Evolutionary conservation across 192 early-diverging fungal species (phyloP).

Genomic region (Coemansia sp.): DNA sequence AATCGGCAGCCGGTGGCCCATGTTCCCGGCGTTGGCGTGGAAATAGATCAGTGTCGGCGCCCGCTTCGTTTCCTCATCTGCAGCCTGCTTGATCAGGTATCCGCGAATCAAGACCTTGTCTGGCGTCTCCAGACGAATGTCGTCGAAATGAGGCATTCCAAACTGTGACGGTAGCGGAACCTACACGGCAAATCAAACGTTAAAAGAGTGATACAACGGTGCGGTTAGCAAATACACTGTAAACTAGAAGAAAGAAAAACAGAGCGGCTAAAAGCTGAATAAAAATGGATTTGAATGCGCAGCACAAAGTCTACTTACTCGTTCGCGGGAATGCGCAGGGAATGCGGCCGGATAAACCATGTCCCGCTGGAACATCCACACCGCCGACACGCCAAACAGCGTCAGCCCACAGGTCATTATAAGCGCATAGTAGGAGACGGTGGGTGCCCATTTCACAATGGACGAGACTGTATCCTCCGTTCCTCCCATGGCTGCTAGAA

Average conservation of each 20-base stretch:
- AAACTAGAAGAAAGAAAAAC: no score
- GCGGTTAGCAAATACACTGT: no score
- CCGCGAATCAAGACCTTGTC: conserved; percentile 80
- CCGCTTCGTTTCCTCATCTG: conserved; percentile 56
- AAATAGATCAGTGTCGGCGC: conserved; percentile 84
- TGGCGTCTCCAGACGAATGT: conserved; percentile 69
- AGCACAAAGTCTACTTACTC: conserved; percentile 16
- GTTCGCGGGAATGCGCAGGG: conserved; percentile 49
- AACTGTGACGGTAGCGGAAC: conserved; percentile 70
- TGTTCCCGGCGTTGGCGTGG: conserved; percentile 98
- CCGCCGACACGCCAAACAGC: conserved; percentile 28
- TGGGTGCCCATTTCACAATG: conserved; percentile 34
- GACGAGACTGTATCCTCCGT: conserved; percentile 27
- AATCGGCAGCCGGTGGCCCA: conserved; percentile 96
- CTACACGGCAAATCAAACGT: conserved; percentile 24
- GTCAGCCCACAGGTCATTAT: conserved; percentile 12
- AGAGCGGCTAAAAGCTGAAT: no score
- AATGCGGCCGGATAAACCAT: conserved; percentile 76
- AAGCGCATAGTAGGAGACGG: conserved; percentile 40
- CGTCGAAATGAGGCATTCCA: conserved; percentile 68
- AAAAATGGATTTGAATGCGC: neutral
- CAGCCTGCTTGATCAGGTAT: conserved; percentile 70
- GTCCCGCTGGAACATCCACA: conserved; percentile 74
- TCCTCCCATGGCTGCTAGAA: conserved; percentile 41
- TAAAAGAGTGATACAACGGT: no score